Conservation (phyloP, 176 grass and related monocot species). For the Zea mays region Zm-B73-REFERENCE-NAM-5.0 NC_050099.1:225655001-225655500, state of each 20-base stretch:
- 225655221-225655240: slow-evolving; percentile 3
- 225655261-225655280: neutral
- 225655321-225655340: slow-evolving; percentile 22
- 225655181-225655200: neutral
- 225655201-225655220: neutral
- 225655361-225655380: slow-evolving; percentile 31
- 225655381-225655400: slow-evolving; percentile 47
- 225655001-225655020: neutral
- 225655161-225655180: neutral
- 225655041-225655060: neutral
- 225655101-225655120: neutral
- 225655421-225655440: slow-evolving; percentile 66
- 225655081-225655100: neutral
- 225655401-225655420: slow-evolving; percentile 56
- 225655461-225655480: slow-evolving; percentile 79
- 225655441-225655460: slow-evolving; percentile 66
- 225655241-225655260: neutral
- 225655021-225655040: slow-evolving; percentile 15
- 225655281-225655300: neutral
- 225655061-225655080: slow-evolving; percentile 12
- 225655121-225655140: neutral
- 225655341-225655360: slow-evolving; percentile 12
- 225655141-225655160: slow-evolving; percentile 18
- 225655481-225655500: slow-evolving; percentile 54
- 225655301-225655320: slow-evolving; percentile 16